Evolutionary conservation across 108 stramenopile species (phyloP).

Genomic region (Parietichytrium sp.): DNA sequence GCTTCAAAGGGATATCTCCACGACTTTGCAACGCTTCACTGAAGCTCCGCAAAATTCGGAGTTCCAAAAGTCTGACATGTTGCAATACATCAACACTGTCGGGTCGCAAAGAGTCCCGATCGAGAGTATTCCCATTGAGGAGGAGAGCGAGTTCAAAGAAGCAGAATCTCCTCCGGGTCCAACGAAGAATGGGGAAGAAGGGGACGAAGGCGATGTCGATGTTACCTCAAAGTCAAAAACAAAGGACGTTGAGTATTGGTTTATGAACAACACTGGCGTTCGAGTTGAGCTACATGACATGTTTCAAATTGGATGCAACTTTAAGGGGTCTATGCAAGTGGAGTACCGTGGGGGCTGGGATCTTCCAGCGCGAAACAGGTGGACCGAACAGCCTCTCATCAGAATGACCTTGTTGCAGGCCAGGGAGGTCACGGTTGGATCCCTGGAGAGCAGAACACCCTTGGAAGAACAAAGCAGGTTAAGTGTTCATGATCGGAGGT

Average conservation of each 20-base stretch:
- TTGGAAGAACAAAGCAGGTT: no score
- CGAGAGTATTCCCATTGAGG: no score
- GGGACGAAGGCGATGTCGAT: not conserved
- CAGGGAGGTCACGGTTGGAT: no score
- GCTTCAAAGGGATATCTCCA: not conserved
- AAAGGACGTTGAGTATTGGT: slow-evolving; percentile 16
- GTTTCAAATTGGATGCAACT: slow-evolving; percentile 26
- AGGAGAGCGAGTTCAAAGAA: no score
- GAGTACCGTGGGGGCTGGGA: slow-evolving; percentile 16
- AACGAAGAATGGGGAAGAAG: no score
- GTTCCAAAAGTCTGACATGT: no score
- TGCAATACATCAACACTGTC: no score
- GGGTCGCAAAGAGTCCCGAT: no score
- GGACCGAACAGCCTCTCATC: not conserved
- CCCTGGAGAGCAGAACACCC: no score
- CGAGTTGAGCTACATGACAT: not conserved
- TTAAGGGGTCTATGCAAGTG: not conserved
- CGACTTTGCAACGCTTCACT: not conserved
- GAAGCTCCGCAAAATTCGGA: no score
- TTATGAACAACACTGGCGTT: slow-evolving; percentile 25
- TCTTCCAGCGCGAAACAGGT: not conserved
- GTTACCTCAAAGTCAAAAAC: not conserved
- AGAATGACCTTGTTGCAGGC: not conserved
- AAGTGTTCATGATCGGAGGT: no score
- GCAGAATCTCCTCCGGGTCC: no score